Base-by-base conservation (phyloP, 164 flowering plant genomes). In the Santalum album region DNA sequence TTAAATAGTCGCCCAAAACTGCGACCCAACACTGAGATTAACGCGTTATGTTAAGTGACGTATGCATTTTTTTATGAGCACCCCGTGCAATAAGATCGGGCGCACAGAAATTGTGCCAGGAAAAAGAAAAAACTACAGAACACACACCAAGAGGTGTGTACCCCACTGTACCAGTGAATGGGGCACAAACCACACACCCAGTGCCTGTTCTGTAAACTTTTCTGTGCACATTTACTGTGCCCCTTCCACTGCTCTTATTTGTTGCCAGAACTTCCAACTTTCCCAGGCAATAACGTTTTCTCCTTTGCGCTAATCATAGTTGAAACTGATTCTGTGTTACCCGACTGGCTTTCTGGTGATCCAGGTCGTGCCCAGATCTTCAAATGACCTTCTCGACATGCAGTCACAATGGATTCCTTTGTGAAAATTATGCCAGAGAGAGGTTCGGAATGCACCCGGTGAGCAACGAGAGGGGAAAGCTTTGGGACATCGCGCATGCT, bases 401-500 rank as follows among this genome's bases (percentile, higher is more conserved):
- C 83, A 7, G 96, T 94, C 23, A 94, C 76, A 44, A 87, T 73
- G 10, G 97, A 94, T 55, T 94, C 92, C 49, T 67, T 80, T 17
- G 95, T 85, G 56, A 94, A 94, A 38, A 79, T 51, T 69, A 94
- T 53, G 52, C 95, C 92, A 16, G 99, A 94, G 34, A 94, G 89
- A 32, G 97, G 96, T 48, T 94, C 97, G 0, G 82, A 70, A 64
- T 89, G 92, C 15, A 86, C 96, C 16, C 92, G 96, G 56, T 94
- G 99, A 34, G 84, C 81, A 27, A 84, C 89, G 23, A 87, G 54
- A 6, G 99, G 97, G 5, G 96, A 87, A 23, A 94, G 75, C 64
- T 94, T 94, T 23, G 97, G 99, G 63, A 94, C 90, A 59, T 94
- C 95, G 60, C 84, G 73, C 76, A 83, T 90, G 70, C 95, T 82